A percentile compares a stretch with the other conserved stretches of the same genome.
Conservation (phyloP, 805 yeast species). For the Candida silvicultrix region DNA sequence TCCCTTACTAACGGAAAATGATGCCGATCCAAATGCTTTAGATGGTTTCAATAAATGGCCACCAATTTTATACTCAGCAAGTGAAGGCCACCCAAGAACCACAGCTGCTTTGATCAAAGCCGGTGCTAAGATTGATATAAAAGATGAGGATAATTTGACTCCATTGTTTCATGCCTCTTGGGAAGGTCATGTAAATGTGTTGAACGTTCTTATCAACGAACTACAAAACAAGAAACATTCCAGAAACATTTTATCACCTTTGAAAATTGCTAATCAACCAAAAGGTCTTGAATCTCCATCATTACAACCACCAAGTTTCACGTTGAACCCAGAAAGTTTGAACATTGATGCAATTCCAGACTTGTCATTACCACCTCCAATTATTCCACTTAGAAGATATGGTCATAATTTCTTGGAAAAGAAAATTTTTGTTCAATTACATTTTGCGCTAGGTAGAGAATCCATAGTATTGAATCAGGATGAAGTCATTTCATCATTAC, state of each 20-base stretch:
- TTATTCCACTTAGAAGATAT: constrained; percentile 85
- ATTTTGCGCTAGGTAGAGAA: constrained; percentile 46
- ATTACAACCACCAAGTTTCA: constrained; percentile 15
- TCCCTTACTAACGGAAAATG: constrained; percentile 59
- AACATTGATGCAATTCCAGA: constrained; percentile 80
- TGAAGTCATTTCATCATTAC: constrained; percentile 41
- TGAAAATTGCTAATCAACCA: constrained; percentile 10
- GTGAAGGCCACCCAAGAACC: constrained; percentile 71
- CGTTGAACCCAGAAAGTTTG: constrained; percentile 21
- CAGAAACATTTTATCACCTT: constrained; percentile 17
- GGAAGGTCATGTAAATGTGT: constrained; percentile 86
- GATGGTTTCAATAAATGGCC: constrained; percentile 93
- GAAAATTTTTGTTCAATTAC: constrained; percentile 75
- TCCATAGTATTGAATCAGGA: constrained; percentile 40
- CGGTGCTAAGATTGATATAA: constrained; percentile 63
- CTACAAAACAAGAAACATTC: constrained; percentile 11
- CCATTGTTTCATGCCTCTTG: constrained; percentile 88
- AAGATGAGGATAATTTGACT: constrained; percentile 74
- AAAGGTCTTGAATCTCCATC: constrained; percentile 5
- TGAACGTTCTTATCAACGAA: constrained; percentile 55
- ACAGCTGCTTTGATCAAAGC: constrained; percentile 63
- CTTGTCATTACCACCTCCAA: constrained; percentile 90
- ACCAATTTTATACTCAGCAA: constrained; percentile 85
- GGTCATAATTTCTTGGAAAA: constrained; percentile 95
- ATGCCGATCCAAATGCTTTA: constrained; percentile 67